Conservation (phyloP, 805 yeast genomes). For the Candida ipomoeae region DNA sequence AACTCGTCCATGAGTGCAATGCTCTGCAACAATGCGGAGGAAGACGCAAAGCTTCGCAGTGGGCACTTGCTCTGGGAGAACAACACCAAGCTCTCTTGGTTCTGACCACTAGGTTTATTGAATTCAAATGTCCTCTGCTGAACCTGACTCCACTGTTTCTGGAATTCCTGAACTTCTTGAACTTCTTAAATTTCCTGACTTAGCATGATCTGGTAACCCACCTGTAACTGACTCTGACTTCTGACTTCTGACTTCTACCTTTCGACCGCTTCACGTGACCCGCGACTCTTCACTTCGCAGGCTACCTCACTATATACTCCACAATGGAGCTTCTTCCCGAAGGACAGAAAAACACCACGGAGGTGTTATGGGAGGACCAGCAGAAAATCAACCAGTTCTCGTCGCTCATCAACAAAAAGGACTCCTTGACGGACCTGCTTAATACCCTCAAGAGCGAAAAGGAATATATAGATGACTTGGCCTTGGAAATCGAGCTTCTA, state of each 20-base stretch:
- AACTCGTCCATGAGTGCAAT: slow-evolving; percentile 37
- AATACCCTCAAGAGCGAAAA: slow-evolving; percentile 58
- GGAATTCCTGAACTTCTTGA: no score
- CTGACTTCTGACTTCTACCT: no score
- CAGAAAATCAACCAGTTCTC: slow-evolving; percentile 85
- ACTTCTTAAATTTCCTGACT: background rate
- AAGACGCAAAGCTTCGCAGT: slow-evolving; percentile 21
- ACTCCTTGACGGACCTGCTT: slow-evolving; percentile 49
- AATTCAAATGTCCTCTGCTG: no score
- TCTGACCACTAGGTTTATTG: slow-evolving; percentile 15
- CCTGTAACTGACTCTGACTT: no score
- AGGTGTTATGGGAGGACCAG: slow-evolving; percentile 82
- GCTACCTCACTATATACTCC: background rate
- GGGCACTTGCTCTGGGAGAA: slow-evolving; percentile 39
- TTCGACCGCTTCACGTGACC: background rate
- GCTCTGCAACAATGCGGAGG: slow-evolving; percentile 22
- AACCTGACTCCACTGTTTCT: no score
- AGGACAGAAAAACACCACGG: slow-evolving; percentile 52
- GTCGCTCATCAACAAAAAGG: slow-evolving; percentile 69
- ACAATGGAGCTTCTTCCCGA: slow-evolving; percentile 49
- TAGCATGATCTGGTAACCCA: no score
- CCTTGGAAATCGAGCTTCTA: slow-evolving; percentile 78
- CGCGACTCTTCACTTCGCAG: no score
- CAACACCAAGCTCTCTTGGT: slow-evolving; percentile 42
- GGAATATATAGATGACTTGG: slow-evolving; percentile 82